phyloP scores from a whole-genome alignment of 164 flowering plant species.

The Magnolia kwangsiensis region DNA sequence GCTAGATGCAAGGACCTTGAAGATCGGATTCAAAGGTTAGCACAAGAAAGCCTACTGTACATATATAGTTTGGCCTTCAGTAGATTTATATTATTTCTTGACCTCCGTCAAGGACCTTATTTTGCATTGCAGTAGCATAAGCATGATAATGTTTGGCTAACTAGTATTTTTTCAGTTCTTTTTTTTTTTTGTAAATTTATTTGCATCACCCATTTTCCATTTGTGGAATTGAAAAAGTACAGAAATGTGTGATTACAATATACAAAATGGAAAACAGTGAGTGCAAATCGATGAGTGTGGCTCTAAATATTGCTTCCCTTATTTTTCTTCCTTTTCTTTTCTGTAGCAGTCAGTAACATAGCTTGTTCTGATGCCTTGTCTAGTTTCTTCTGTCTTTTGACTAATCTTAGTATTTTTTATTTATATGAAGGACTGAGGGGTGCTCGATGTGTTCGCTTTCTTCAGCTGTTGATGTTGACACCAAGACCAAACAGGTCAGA shows the following conservation, averaged over 20 bases:
- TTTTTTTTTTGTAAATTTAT: too few species aligned
- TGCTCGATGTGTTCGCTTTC: conserved; percentile 28
- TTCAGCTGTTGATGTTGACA: conserved; percentile 39
- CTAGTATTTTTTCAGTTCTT: neutral
- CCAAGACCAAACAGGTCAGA: conserved; percentile 61
- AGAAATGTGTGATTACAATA: neutral
- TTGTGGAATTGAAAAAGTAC: neutral
- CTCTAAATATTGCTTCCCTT: neutral
- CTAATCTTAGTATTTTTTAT: conserved; percentile 1
- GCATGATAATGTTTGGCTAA: neutral
- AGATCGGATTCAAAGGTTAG: conserved; percentile 75
- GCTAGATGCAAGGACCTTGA: conserved; percentile 29
- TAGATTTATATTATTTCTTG: neutral
- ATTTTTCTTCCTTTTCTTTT: neutral
- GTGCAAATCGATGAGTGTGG: neutral
- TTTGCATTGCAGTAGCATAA: neutral
- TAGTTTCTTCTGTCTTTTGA: neutral
- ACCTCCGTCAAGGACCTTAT: neutral
- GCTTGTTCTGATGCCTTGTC: neutral
- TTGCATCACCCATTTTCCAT: neutral
- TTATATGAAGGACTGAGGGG: conserved; percentile 44
- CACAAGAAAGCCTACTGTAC: neutral
- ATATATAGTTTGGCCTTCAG: neutral
- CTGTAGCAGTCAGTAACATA: neutral
- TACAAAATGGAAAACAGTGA: neutral